Conservation (phyloP, 345 rosid genomes). For the Physaria fendleri region DNA sequence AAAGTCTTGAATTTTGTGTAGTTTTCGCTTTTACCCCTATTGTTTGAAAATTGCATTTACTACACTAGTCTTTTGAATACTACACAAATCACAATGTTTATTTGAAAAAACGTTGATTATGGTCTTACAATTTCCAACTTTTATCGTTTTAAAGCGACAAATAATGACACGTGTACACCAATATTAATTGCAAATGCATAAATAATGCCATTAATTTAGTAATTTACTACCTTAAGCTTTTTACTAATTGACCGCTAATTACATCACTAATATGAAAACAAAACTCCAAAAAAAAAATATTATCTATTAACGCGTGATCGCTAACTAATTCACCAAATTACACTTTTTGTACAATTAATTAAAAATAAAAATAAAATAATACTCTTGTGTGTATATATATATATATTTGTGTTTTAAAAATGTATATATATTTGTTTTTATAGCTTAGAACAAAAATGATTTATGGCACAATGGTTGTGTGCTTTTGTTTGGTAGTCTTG, state of each 20-base stretch:
- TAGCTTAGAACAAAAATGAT: too few relatives aligned
- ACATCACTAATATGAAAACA: neutral
- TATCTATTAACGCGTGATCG: neutral
- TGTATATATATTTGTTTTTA: too few relatives aligned
- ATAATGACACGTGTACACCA: neutral
- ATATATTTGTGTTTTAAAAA: too few relatives aligned
- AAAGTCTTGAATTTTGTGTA: neutral
- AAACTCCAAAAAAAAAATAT: neutral
- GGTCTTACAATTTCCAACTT: neutral
- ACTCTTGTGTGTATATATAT: too few relatives aligned
- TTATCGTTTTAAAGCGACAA: neutral
- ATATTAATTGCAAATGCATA: neutral
- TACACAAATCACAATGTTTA: neutral
- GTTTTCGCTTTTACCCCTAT: slow-evolving; percentile 5
- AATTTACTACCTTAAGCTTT: neutral
- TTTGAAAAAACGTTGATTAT: slow-evolving; percentile 12
- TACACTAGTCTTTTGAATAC: neutral
- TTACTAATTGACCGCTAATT: neutral
- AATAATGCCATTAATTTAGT: neutral
- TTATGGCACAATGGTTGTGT: too few relatives aligned
- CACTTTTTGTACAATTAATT: neutral
- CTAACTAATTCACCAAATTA: neutral
- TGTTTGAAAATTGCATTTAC: slow-evolving; percentile 3
- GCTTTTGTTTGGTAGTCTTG: too few relatives aligned
- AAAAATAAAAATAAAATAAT: too few relatives aligned